Conservation (phyloP, 495 filamentous ascomycete genomes). For the Hypoxylon perforatum region DNA sequence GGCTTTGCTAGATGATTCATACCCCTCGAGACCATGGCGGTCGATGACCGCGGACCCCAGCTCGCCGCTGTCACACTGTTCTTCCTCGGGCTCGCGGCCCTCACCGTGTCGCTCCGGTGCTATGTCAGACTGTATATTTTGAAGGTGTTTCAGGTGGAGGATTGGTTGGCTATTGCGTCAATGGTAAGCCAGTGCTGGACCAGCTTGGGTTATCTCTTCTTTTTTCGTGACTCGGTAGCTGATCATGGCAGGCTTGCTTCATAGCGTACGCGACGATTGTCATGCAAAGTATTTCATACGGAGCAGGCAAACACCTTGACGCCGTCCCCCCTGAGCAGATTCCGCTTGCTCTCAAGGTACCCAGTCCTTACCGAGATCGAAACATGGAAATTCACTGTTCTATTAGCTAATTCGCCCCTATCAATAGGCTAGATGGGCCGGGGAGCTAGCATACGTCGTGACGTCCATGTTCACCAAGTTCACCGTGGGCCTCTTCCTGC, state of each 20-base stretch:
- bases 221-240: too few relatives aligned
- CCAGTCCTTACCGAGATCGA: constrained; percentile 21
- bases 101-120: constrained; percentile 39
- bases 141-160: constrained; percentile 38
- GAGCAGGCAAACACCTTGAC: constrained; percentile 25
- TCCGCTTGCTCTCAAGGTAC: constrained; percentile 38
- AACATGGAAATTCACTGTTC: neutral
- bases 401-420: neutral
- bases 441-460: constrained; percentile 49
- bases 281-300: constrained; percentile 30
- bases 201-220: too few relatives aligned
- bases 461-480: constrained; percentile 50
- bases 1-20: neutral
- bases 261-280: constrained; percentile 22
- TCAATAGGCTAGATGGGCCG: constrained; percentile 33
- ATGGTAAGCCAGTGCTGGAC: constrained; percentile 34
- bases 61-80: constrained; percentile 16
- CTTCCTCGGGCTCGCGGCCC: constrained; percentile 32
- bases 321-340: constrained; percentile 31
- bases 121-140: constrained; percentile 37
- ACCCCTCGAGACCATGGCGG: constrained; percentile 9
- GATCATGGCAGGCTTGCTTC: constrained; percentile 27
- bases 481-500: constrained; percentile 53
- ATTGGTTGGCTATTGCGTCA: constrained; percentile 39
- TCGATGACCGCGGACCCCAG: constrained; percentile 36